Evolutionary conservation across 2,329 filamentous ascomycete genomes (phyloP), one percentile per base, ranked within the genome.

Genomic region (Phoma herbarum): DNA sequence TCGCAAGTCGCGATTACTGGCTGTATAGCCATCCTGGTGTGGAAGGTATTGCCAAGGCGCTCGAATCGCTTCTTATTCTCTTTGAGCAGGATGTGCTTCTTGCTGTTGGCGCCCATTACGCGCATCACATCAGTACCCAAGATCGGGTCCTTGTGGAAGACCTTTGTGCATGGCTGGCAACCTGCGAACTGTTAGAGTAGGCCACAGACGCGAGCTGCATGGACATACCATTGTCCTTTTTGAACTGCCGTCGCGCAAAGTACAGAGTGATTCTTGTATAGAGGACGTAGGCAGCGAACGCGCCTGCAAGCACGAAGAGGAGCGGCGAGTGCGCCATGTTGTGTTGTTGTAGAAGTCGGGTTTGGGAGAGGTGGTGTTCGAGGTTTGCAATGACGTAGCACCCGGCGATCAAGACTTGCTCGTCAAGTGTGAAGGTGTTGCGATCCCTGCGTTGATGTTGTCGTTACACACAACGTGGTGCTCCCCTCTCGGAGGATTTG

Each of bases 91-190:
- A 69, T 66, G 28, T 66, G 56, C 44, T 70, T 59, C 22, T 77
- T 79, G 52, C 77, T 59, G 4, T 80, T 77, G 12, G 71, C 69
- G 20, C 79, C 54, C 57, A 80, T 79, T 25, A 73, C 62, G 35
- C 75, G 63, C 57, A 86, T 76, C 37, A 82, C 69, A 67, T 86
- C 83, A 25, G 83, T 64, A 2, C 85, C 86, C 3, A 87, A 73
- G 53, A 88, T 65, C 0, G 80, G 83, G 63, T 88, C 86, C 53
- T 79, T 79, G 72, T 86, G 81, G 3, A 82, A 82, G 59, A 80
- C 83, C 9, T 62, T 57, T 2, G 71, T 67, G n/a, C 79, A 77
- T 9, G 79, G 78, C 47, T 82, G 73, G 69, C 84, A 85, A 46
- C 82, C 56, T 59, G 14, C n/a, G 12, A 25, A 8, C 22, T 10